Evolutionary conservation across 2,329 filamentous ascomycete species (phyloP), one percentile per base, ranked within the genome.

Genomic region (Pseudopithomyces maydicus): DNA sequence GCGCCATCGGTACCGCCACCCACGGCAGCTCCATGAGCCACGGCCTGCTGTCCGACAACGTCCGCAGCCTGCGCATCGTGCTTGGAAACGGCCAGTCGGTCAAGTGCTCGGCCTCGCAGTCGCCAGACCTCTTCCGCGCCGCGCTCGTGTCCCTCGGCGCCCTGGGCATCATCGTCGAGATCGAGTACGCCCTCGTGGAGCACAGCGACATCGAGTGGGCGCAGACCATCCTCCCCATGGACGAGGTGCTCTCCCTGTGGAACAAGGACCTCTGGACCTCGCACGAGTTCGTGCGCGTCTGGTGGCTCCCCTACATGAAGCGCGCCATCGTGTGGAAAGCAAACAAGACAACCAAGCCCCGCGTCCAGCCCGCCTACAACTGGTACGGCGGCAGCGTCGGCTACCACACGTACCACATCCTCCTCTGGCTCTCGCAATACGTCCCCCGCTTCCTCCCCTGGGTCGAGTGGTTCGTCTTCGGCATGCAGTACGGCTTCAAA

Each of bases 391-490:
- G 89, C 46, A 80, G 82, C 38, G 77, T 97, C 7, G 95, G 95
- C 36, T 96, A 93, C 74, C 89, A 95, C 68, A 82, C 96, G 56
- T 98, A 99, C 74, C 94, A 98, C 73, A 92, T 94, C 72, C 82
- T 98, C 42, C 87, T 99, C 6, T 94, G 90, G 69, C 74, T 95
- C 10, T 86, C 89, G 2, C 90, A 93, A 59, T 91, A 87, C 67
- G 75, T 93, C 17, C 95, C 95, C 1, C 84, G 86, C 44, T 84
- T 96, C 54, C 81, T 97, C 6, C 95, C 94, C 0, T 91, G 88
- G 85, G 85, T 98, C 33, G 95, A 99, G 77, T 95, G 92, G 90
- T 94, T 97, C 74, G 90, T 98, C 54, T 97, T 97, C 69, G 92
- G 93, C 66, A 92, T 98, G 90, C 93, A 98, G 76, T 98, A 97